Evolutionary conservation across 2,329 filamentous ascomycete genomes (phyloP).

Genomic region (Knufia petricola): DNA sequence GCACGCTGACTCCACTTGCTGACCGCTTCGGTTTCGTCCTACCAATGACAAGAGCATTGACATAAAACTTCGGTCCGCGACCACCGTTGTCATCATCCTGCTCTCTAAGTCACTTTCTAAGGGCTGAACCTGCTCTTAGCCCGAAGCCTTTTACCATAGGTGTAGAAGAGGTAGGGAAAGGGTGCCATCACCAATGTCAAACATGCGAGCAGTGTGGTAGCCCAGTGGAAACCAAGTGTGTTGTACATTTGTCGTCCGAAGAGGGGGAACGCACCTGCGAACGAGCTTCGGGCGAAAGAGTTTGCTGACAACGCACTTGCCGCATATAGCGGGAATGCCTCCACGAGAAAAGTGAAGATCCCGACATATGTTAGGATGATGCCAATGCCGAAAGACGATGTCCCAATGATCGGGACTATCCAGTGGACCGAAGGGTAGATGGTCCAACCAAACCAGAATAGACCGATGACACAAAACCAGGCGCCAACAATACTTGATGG

Average conservation of each 20-base stretch:
- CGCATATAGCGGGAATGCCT: conserved; percentile 41
- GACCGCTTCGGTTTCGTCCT: neutral
- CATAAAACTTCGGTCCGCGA: neutral
- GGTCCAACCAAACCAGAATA: conserved; percentile 75
- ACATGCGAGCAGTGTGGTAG: conserved; percentile 32
- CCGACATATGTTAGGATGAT: conserved; percentile 71
- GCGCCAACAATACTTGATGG: conserved; percentile 66
- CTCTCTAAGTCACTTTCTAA: neutral
- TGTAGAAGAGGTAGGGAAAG: conserved; percentile 41
- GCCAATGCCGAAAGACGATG: conserved; percentile 59
- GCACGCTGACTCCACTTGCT: neutral
- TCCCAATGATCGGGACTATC: conserved; percentile 67
- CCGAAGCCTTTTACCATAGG: conserved; percentile 39
- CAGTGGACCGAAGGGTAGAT: conserved; percentile 65
- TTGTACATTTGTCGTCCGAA: conserved; percentile 29
- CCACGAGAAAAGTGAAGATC: conserved; percentile 79
- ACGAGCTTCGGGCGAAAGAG: conserved; percentile 65
- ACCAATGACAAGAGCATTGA: neutral
- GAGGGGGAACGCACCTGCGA: conserved; percentile 59
- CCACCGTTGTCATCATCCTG: neutral
- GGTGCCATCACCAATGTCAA: conserved; percentile 36
- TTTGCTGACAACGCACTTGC: conserved; percentile 68
- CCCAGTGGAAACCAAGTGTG: conserved; percentile 32
- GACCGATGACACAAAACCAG: conserved; percentile 63
- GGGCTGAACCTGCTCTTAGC: conserved; percentile 34